Evolutionary conservation across 257 asterid species (phyloP).

Genomic region (Oldenlandia corymbosa): DNA sequence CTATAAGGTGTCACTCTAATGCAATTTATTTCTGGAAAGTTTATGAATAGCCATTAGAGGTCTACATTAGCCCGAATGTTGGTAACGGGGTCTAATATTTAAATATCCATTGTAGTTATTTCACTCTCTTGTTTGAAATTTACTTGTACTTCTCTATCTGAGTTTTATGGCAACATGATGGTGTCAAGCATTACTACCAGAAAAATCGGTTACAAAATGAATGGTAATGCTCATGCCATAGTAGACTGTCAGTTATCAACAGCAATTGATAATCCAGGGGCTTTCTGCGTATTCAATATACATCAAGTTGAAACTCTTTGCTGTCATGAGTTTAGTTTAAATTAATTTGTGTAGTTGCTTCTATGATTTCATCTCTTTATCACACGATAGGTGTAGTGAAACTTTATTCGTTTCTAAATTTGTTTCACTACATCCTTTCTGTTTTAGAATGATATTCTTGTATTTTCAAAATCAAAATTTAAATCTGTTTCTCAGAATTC

Average conservation of each 20-base stretch:
- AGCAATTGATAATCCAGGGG: neutral
- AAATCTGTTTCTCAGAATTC: constrained; percentile 46
- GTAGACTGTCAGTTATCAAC: neutral
- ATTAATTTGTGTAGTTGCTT: too few species aligned
- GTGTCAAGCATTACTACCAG: too few species aligned
- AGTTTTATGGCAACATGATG: neutral
- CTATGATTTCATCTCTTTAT: neutral
- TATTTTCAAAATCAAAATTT: neutral
- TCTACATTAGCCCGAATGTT: neutral
- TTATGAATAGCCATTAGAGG: neutral
- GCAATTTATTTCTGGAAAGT: neutral
- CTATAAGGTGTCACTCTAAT: constrained; percentile 54
- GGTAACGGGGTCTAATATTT: neutral
- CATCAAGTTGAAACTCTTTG: neutral
- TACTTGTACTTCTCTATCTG: neutral
- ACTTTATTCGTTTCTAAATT: neutral
- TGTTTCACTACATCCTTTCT: neutral
- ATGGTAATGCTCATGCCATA: too few species aligned
- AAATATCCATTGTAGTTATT: neutral
- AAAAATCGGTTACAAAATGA: too few species aligned
- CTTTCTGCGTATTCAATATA: neutral
- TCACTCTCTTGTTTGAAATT: neutral
- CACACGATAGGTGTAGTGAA: neutral
- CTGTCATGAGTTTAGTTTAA: neutral
- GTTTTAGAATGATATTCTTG: neutral